phyloP scores from a whole-genome alignment of 257 asterid species.

The Solanum pinnatisectum region DNA sequence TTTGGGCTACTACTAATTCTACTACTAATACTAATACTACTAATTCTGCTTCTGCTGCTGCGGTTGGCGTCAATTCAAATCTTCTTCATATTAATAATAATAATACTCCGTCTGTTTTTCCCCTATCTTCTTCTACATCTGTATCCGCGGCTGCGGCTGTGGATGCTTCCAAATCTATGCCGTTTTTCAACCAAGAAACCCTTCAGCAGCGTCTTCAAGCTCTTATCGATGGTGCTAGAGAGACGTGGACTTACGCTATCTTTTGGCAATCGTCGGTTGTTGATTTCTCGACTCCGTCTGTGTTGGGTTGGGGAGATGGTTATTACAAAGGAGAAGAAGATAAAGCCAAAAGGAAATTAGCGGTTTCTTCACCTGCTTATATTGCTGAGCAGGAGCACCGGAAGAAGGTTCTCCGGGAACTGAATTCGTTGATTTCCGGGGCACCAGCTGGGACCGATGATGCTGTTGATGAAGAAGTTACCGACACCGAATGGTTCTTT shows the following conservation, averaged over 20 bases:
- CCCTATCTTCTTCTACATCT: not conserved
- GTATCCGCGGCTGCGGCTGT: constrained; percentile 8
- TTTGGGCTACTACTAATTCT: constrained; percentile 15
- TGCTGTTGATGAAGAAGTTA: constrained; percentile 19
- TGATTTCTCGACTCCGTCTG: constrained; percentile 8
- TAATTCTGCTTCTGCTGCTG: not conserved
- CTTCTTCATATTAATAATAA: constrained; percentile 1
- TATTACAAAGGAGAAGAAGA: constrained; percentile 26
- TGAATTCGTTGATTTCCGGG: constrained; percentile 21
- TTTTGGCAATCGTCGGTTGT: constrained; percentile 54
- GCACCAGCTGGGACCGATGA: constrained; percentile 9
- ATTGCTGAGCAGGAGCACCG: constrained; percentile 18
- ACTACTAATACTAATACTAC: not conserved
- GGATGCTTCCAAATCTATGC: not conserved
- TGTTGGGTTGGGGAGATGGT: constrained; percentile 28
- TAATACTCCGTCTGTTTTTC: not conserved
- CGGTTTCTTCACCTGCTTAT: not conserved
- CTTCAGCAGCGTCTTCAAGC: constrained; percentile 51
- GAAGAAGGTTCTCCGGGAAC: constrained; percentile 20
- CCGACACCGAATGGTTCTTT: constrained; percentile 27
- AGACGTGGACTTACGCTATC: constrained; percentile 63
- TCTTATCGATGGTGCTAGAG: constrained; percentile 41
- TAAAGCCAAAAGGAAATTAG: not conserved
- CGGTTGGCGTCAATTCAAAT: not conserved
- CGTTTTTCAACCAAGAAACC: constrained; percentile 35